Base-by-base conservation (phyloP, 805 yeast genomes). In the Sugiyamaella valdiviana region DNA sequence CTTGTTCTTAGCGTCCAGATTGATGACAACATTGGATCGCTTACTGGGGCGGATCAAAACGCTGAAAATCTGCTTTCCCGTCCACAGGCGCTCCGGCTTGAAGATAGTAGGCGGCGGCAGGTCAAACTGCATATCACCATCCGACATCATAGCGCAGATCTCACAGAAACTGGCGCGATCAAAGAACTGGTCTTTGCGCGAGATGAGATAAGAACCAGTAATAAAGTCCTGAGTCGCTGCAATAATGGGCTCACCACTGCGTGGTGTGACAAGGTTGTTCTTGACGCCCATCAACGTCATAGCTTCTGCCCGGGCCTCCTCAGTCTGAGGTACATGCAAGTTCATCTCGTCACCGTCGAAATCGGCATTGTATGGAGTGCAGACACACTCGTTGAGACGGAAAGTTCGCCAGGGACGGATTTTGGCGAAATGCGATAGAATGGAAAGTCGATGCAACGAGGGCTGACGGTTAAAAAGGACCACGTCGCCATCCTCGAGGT, bases 321-420 rank as follows among this genome's bases (percentile, higher is more conserved):
- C 98, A 1, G 98, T 93, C 67, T 93, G 99, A 1, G 99, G 99
- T 41, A 93, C 99, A 64, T 93, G 99, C 63, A 93, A 74, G 67
- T 93, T 93, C 99, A 93, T 93, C 68, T 93, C 99, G 70, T 93
- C 99, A 69, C 99, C 99, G 68, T 93, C 99, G 65, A 93, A 93
- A 77, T 93, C 99, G 36, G 99, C 99, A 66, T 95, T 95, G 70
- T 93, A 93, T 1, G 99, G 99, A 0, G 99, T 93, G 72, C 99
- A 93, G 7, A 93, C 99, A 83, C 99, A 93, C 68, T 93, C 98
- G 64, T 93, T 93, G 58, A 93, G 75, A 57, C 99, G 76, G 71
- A 93, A 87, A 1, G 99, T 93, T 71, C 99, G 78, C 98, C 98
- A 93, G 0, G 99, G 99, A 62, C 95, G 78, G 59, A 93, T 83